Conservation (phyloP, 352 stramenopile species). For the Globisporangium middletonii region DNA sequence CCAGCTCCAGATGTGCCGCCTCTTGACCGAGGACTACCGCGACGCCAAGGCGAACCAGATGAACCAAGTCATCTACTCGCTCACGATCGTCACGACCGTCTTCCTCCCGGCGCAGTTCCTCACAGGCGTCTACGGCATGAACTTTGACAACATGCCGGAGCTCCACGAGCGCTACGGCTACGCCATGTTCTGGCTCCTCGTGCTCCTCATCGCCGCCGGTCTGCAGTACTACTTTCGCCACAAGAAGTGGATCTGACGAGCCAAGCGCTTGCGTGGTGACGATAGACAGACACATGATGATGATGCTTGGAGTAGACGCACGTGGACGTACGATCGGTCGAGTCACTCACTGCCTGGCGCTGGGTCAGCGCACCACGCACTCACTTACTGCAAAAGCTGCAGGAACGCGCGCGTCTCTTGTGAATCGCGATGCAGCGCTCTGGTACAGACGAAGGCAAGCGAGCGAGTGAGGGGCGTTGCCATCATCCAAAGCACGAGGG, state of each 20-base stretch:
- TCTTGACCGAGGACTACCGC: slow-evolving; percentile 77
- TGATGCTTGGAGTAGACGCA: neutral
- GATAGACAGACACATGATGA: neutral
- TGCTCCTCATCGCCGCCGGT: slow-evolving; percentile 54
- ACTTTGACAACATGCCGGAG: slow-evolving; percentile 88
- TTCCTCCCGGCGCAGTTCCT: slow-evolving; percentile 87
- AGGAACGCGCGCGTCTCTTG: slow-evolving; percentile 44
- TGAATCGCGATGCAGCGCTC: slow-evolving; percentile 61
- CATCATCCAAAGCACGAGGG: too few species aligned
- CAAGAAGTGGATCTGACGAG: slow-evolving; percentile 75
- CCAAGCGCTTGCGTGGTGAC: neutral
- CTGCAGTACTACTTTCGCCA: slow-evolving; percentile 81
- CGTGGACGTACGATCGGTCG: too few species aligned
- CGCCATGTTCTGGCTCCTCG: slow-evolving; percentile 74
- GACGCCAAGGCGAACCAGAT: slow-evolving; percentile 81
- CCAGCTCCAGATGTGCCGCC: slow-evolving; percentile 72
- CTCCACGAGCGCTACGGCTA: slow-evolving; percentile 80
- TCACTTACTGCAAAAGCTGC: slow-evolving; percentile 16
- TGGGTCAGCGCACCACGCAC: neutral
- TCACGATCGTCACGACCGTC: slow-evolving; percentile 86
- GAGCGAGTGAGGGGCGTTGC: neutral
- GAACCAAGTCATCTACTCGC: slow-evolving; percentile 89
- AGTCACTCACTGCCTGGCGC: neutral
- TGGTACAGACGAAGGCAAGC: slow-evolving; percentile 6
- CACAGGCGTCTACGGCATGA: slow-evolving; percentile 88